Evolutionary conservation across 2,329 filamentous ascomycete genomes (phyloP).

Genomic region (Claviceps quebecensis): DNA sequence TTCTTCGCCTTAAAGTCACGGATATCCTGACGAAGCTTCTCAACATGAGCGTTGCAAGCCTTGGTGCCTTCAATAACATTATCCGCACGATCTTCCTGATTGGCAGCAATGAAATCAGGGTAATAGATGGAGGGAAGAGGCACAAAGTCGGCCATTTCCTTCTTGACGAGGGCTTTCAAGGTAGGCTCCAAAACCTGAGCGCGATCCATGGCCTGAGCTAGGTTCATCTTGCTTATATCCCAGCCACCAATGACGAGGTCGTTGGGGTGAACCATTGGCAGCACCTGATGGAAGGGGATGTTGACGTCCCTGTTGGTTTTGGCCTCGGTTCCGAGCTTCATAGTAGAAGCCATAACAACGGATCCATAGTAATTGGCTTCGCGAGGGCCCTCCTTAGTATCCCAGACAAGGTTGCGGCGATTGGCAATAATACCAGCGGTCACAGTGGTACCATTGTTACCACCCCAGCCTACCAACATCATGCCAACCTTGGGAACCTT

Average conservation of each 20-base stretch:
- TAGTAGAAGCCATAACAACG: slow-evolving; percentile 89
- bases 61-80: slow-evolving; percentile 75
- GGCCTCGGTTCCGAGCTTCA: slow-evolving; percentile 85
- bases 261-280: slow-evolving; percentile 96
- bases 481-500: slow-evolving; percentile 85
- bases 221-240: slow-evolving; percentile 88
- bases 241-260: slow-evolving; percentile 90
- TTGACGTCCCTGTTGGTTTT: slow-evolving; percentile 82
- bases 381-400: slow-evolving; percentile 78
- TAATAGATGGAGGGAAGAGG: slow-evolving; percentile 96
- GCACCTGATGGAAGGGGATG: slow-evolving; percentile 84
- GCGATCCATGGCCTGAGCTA: slow-evolving; percentile 88
- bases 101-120: slow-evolving; percentile 96
- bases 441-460: slow-evolving; percentile 96
- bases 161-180: slow-evolving; percentile 75
- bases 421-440: slow-evolving; percentile 97
- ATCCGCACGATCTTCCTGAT: slow-evolving; percentile 93
- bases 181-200: slow-evolving; percentile 91
- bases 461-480: slow-evolving; percentile 96
- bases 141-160: slow-evolving; percentile 82
- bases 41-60: slow-evolving; percentile 75
- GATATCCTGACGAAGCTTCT: slow-evolving; percentile 86
- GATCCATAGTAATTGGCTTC: slow-evolving; percentile 97
- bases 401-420: slow-evolving; percentile 72
- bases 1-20: slow-evolving; percentile 83